A percentile compares a stretch with the other conserved stretches of the same genome.
Evolutionary conservation across 1,284 basidiomycete species (phyloP).

Genomic region (Waitea zeae): DNA sequence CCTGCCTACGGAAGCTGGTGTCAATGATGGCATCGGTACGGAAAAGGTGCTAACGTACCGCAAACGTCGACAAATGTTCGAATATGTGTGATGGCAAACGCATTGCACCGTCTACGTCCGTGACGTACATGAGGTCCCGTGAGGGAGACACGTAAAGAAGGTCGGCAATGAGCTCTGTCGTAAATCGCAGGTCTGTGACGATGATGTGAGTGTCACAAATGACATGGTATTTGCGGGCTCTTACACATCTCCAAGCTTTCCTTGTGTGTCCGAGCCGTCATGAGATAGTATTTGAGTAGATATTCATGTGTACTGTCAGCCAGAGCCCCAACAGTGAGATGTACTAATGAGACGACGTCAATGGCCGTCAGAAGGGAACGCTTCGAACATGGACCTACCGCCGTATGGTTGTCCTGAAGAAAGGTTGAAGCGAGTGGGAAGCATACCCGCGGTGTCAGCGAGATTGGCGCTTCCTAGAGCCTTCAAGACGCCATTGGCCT

Average conservation of each 20-base stretch:
- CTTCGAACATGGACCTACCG: constrained; percentile 14
- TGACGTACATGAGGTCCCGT: constrained; percentile 54
- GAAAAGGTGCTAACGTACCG: too few relatives aligned
- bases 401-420: constrained; percentile 19
- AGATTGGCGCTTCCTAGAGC: constrained; percentile 27
- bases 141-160: constrained; percentile 49
- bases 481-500: constrained; percentile 38
- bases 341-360: background rate
- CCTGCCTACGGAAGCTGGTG: too few relatives aligned
- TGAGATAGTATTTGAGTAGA: constrained; percentile 53
- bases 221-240: constrained; percentile 9
- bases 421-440: constrained; percentile 33
- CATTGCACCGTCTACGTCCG: constrained; percentile 23
- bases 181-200: constrained; percentile 37
- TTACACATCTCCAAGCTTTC: constrained; percentile 45
- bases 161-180: constrained; percentile 41
- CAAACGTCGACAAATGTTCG: constrained; percentile 67
- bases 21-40: too few relatives aligned
- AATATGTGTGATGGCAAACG: constrained; percentile 30
- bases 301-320: constrained; percentile 67
- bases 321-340: constrained; percentile 38
- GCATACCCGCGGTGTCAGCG: constrained; percentile 28
- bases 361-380: background rate
- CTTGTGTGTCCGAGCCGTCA: constrained; percentile 41
- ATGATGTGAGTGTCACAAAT: background rate